Evolutionary conservation across 2,329 filamentous ascomycete genomes (phyloP).

Genomic region (Ciborinia camelliae): DNA sequence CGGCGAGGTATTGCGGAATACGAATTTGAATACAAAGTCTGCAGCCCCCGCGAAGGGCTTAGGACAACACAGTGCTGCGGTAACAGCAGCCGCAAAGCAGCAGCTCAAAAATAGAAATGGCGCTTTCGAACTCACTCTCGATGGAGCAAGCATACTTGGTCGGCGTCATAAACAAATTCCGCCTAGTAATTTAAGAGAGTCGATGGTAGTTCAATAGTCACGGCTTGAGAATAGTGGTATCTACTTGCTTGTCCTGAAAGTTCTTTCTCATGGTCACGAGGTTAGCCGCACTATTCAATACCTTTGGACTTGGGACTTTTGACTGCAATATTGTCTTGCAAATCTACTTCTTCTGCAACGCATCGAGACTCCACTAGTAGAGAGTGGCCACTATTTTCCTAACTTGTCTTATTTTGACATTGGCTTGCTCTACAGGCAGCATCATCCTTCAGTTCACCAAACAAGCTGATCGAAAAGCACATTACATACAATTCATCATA

Average conservation of each 20-base stretch:
- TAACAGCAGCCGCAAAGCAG: conserved; percentile 78
- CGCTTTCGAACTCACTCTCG: conserved; percentile 86
- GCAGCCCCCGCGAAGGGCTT: conserved; percentile 65
- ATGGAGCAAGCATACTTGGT: conserved; percentile 85
- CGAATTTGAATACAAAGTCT: conserved; percentile 67
- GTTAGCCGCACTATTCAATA: neutral
- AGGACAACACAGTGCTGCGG: conserved; percentile 80
- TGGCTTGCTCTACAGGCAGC: neutral
- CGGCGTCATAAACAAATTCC: conserved; percentile 55
- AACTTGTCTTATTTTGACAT: neutral
- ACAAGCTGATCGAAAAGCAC: neutral
- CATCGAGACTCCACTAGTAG: neutral
- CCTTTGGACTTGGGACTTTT: too few species aligned
- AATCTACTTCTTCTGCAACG: neutral
- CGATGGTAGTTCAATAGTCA: conserved; percentile 26
- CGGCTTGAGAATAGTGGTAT: neutral
- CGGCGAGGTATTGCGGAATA: conserved; percentile 82
- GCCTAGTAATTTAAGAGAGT: conserved; percentile 34
- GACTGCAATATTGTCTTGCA: neutral
- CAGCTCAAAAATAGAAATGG: conserved; percentile 72
- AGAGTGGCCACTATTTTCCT: neutral
- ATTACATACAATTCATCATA: conserved; percentile 16
- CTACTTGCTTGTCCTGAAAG: neutral
- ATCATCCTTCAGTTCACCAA: neutral
- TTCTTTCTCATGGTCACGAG: neutral